Conservation (phyloP, 73 alveolate species). For the Blepharisma stoltei region DNA sequence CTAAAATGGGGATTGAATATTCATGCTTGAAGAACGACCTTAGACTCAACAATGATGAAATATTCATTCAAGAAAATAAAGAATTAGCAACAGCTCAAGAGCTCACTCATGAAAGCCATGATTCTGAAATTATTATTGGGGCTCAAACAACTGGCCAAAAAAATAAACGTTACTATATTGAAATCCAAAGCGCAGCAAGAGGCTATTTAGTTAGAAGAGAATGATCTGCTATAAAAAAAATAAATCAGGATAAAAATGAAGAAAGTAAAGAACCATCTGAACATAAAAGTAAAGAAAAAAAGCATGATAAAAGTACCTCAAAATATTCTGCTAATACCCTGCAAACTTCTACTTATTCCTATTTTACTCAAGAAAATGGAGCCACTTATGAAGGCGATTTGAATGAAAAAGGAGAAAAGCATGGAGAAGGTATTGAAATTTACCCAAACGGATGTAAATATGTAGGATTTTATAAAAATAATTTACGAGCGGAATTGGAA, state of each 20-base stretch:
- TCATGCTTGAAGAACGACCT: too few relatives aligned
- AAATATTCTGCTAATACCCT: background rate
- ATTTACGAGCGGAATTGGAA: background rate
- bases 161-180: too few relatives aligned
- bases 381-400: background rate
- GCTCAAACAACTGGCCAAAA: too few relatives aligned
- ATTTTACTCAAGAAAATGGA: background rate
- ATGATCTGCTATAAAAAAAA: slow-evolving; percentile 11
- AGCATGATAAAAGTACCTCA: background rate
- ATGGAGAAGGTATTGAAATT: slow-evolving; percentile 10
- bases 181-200: too few relatives aligned
- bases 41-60: too few relatives aligned
- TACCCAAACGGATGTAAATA: background rate
- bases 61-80: too few relatives aligned
- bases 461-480: background rate
- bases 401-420: background rate
- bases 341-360: background rate
- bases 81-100: too few relatives aligned
- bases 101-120: too few relatives aligned
- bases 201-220: too few relatives aligned
- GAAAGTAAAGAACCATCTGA: background rate
- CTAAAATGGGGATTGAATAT: too few relatives aligned
- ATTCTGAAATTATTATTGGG: too few relatives aligned
- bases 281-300: background rate
- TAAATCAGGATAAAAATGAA: background rate